Base-by-base conservation (phyloP, 164 flowering plant species). In the Protea cynaroides region DNA sequence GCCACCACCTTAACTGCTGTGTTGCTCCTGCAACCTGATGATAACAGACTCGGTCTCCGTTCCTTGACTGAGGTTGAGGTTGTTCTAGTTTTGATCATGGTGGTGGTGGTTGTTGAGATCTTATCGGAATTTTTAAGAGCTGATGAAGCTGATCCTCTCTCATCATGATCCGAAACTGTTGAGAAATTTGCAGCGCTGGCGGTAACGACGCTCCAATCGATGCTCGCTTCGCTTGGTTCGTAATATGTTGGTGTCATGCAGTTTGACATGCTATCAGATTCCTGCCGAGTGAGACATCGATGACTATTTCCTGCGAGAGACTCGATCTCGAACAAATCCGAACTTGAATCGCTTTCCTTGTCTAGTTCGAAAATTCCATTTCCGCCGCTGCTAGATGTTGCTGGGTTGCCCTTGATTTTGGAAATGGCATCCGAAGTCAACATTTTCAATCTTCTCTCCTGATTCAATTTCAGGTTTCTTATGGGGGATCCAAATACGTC, bases 191-290 rank as follows among this genome's bases (percentile, higher is more conserved):
- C 89, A 3, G 89, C 89, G 64, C 89, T 83, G 51, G 86, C 90
- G 3, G 95, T 86, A 64, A 83, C 84, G 17, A 84, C 88, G 49
- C 90, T 88, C 97, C 94, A 83, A 43, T 84, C 86, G 10, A 86
- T 82, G 72, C 95, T 90, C 22, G 89, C 93, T 62, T 91, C 97
- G 22, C 95, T 90, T 17, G 97, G 97, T 12, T 86, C 85, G 70
- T 88, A 88, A 51, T 82, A 71, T 34, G 84, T 56, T 17, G 84
- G 84, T 5, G 81, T 74, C 1, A 66, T 63, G 54, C 77, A 71
- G 24, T 75, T 71, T 10, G 82, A 74, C 44, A 65, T 49, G 3
- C 71, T 73, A 36, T 77, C 83, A 0, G 83, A 77, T 44, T 61
- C 69, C 60, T 78, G 85, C 12, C 73, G 73, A 22, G 67, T 68